Evolutionary conservation across 1,284 basidiomycete species (phyloP).

Genomic region (Apiotrichum siamense): DNA sequence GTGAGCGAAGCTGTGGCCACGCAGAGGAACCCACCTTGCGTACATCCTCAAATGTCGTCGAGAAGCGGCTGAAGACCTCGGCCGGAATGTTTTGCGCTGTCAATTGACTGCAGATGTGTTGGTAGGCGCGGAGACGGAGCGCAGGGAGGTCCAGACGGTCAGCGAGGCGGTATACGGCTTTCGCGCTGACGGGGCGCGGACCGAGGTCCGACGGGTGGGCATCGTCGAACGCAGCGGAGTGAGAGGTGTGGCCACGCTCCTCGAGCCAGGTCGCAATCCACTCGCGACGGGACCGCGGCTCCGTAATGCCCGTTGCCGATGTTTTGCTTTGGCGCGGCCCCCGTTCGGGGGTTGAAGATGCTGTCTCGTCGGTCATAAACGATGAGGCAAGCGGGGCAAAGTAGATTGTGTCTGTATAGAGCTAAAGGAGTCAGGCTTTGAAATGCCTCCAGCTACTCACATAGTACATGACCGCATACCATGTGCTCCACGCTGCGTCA

Average conservation of each 20-base stretch:
- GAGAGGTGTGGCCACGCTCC: conserved; percentile 22
- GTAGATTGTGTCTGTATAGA: conserved; percentile 76
- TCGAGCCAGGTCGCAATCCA: conserved; percentile 41
- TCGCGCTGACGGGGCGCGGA: conserved; percentile 75
- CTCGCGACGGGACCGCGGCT: conserved; percentile 22
- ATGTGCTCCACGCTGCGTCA: conserved; percentile 76
- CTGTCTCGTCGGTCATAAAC: conserved; percentile 26
- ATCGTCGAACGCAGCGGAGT: not conserved
- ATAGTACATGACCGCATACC: conserved; percentile 75
- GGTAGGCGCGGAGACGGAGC: conserved; percentile 40
- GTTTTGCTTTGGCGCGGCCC: not conserved
- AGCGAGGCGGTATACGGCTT: conserved; percentile 79
- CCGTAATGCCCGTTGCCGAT: too few species aligned
- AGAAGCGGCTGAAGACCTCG: conserved; percentile 80
- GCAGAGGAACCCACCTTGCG: conserved; percentile 64
- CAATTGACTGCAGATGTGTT: conserved; percentile 71
- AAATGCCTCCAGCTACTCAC: conserved; percentile 50
- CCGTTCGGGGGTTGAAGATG: not conserved
- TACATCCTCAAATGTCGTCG: conserved; percentile 73
- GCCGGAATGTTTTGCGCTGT: conserved; percentile 74
- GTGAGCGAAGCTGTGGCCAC: too few species aligned
- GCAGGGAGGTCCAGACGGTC: conserved; percentile 55
- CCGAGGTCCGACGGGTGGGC: conserved; percentile 34
- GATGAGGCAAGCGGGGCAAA: conserved; percentile 74
- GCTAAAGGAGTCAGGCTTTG: conserved; percentile 48